Evolutionary conservation across 805 yeast species (phyloP), one percentile per base, ranked within the genome.

Genomic region (Priceomyces melissophilus): DNA sequence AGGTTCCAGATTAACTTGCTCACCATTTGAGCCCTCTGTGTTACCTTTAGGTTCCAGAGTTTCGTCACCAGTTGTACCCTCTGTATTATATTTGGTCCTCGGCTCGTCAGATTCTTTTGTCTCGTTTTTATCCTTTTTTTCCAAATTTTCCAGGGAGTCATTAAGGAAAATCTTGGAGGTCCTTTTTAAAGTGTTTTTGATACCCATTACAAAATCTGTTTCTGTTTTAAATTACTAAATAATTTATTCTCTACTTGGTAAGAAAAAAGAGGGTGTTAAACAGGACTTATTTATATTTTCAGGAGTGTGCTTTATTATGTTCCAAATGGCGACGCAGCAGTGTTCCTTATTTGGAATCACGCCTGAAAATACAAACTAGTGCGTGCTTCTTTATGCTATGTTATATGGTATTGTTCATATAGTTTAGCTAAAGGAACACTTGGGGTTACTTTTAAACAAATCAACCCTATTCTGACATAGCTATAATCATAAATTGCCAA

Each of bases 131-230:
- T 26, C 42, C 13, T 40, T 30, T 13, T 37, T 33, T 11, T 25
- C 32, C 27, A 54, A 50, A 10, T 47, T 44, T 42, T 61, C 61
- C 48, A 60, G 57, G 8, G 54, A 49, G 34, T 63, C 63, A 29
- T 51, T 49, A 33, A 49, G 42, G 49, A 65, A 65, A 42, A 62
- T 58, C 53, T 55, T 63, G 29, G 69, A 64, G 16, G 63, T 65
- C 60, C 71, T 64, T 56, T 59, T 64, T 40, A 64, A 62, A 53
- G 48, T 65, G 45, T 64, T 67, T 48, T 63, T 63, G 42, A 65
- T 59, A 48, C 67, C 66, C 70, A 65, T 65, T 43, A 17, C 51
- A 31, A 32, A 13, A 23, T 32, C 25, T 13, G 20, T 7, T 32
- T 17, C 23, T 4, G n/a, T 10, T 20, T 20, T 20, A 20, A 20